Percentiles rank a stretch among this genome's conserved stretches.
Evolutionary conservation across 176 grass and related monocot species (phyloP).

Genomic region (Oryza brachyantha): DNA sequence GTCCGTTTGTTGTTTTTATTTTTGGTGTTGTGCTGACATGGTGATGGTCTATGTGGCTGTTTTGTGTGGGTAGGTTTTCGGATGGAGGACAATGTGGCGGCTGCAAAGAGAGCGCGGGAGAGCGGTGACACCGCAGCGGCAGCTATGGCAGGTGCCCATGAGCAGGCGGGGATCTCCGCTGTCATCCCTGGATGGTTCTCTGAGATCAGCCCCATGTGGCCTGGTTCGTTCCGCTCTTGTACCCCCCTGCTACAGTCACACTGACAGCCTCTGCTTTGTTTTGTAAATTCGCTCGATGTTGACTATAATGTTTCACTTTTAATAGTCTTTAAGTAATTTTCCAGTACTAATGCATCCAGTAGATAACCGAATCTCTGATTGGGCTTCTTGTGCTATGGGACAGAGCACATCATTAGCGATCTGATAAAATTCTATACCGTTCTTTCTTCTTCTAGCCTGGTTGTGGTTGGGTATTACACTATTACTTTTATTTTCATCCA

Average conservation of each 20-base stretch:
- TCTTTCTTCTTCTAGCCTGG: neutral
- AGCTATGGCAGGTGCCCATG: constrained; percentile 22
- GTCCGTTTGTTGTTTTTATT: no score
- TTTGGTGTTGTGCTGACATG: neutral
- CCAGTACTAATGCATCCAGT: neutral
- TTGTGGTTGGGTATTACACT: neutral
- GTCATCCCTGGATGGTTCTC: constrained; percentile 98
- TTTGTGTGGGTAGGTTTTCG: neutral
- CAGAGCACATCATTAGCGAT: neutral
- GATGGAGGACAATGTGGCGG: constrained; percentile 50
- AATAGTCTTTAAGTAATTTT: neutral
- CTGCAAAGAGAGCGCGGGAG: constrained; percentile 51
- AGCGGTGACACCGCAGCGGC: constrained; percentile 22
- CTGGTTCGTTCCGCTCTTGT: constrained; percentile 41
- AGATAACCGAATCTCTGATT: neutral
- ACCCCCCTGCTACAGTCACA: neutral
- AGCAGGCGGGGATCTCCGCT: constrained; percentile 76
- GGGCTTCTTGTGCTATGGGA: neutral
- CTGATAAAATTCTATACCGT: neutral
- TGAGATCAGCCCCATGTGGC: constrained; percentile 98
- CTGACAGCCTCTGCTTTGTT: neutral
- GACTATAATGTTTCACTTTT: neutral
- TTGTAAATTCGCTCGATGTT: neutral
- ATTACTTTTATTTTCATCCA: neutral
- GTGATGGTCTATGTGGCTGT: neutral